Conservation (phyloP, 163 green algal species). For the Scenedesmus sp. region DNA sequence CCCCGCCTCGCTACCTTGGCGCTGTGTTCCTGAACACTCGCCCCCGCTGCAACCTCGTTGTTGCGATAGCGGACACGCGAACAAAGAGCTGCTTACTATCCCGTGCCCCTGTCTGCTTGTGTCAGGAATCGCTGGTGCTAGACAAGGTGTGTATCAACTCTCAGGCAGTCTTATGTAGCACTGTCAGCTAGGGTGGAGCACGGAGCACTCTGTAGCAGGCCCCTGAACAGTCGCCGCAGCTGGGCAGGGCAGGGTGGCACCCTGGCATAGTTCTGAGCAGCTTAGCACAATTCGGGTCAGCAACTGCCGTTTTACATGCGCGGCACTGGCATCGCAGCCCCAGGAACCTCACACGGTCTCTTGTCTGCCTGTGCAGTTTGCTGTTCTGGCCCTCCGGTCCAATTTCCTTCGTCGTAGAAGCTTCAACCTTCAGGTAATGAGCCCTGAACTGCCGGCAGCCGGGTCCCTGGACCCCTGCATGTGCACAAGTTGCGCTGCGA, state of each 20-base stretch:
- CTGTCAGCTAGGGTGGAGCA: not conserved
- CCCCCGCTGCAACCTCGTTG: conserved; percentile 35
- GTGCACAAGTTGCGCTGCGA: not conserved
- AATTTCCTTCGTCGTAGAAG: not conserved
- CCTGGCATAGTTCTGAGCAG: not conserved
- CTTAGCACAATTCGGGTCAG: not conserved
- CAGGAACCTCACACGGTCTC: not conserved
- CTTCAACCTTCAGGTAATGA: not conserved
- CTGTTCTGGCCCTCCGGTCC: not conserved
- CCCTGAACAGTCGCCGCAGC: not conserved
- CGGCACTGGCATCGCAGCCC: not conserved
- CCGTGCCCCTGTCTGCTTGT: not conserved
- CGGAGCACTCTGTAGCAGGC: not conserved
- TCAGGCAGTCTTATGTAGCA: not conserved
- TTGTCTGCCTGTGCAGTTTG: not conserved
- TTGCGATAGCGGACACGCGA: conserved; percentile 39
- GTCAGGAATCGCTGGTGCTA: not conserved
- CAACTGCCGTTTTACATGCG: not conserved
- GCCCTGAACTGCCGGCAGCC: not conserved
- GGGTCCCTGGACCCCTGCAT: not conserved
- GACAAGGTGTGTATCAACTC: not conserved
- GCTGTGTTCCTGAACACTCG: conserved; percentile 7
- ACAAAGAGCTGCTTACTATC: not conserved
- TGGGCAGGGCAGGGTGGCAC: not conserved
- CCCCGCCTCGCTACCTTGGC: not conserved